Evolutionary conservation across 2,329 filamentous ascomycete species (phyloP).

Genomic region (Pestalotiopsis sp.): DNA sequence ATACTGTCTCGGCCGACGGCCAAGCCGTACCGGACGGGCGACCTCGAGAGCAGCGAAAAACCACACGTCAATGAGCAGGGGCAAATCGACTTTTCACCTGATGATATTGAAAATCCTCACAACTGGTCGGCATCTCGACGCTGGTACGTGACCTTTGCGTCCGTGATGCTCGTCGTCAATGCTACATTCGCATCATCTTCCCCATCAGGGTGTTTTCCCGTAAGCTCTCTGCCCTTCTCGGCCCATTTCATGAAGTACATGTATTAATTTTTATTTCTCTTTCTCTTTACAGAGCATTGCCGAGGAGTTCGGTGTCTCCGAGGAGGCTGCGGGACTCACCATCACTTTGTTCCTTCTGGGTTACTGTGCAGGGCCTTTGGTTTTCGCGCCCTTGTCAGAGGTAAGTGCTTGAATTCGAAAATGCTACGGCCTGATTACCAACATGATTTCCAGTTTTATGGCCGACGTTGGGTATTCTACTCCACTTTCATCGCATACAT

Average conservation of each 20-base stretch:
- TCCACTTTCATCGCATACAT: constrained; percentile 51
- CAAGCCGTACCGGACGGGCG: constrained; percentile 52
- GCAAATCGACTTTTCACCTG: constrained; percentile 51
- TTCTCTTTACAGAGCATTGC: constrained; percentile 38
- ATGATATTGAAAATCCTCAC: constrained; percentile 53
- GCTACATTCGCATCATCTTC: constrained; percentile 55
- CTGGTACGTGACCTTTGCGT: constrained; percentile 42
- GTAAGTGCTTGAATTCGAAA: background rate
- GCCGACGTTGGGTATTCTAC: constrained; percentile 56
- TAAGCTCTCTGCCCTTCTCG: constrained; percentile 22
- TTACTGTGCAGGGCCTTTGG: constrained; percentile 60
- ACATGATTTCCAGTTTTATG: constrained; percentile 45
- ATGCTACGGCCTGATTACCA: background rate
- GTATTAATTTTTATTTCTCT: background rate
- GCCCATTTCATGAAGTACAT: no score
- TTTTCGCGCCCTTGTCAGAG: constrained; percentile 61
- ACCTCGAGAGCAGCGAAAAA: constrained; percentile 29
- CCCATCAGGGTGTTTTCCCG: constrained; percentile 36
- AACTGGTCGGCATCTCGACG: constrained; percentile 48
- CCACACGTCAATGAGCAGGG: constrained; percentile 53
- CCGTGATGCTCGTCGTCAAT: constrained; percentile 54
- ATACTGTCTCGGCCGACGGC: constrained; percentile 53
- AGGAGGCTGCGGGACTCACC: constrained; percentile 49
- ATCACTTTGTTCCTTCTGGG: constrained; percentile 59
- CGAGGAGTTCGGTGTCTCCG: constrained; percentile 49